Conservation (phyloP, 257 asterid genomes). For the Solanum peruvianum region DNA sequence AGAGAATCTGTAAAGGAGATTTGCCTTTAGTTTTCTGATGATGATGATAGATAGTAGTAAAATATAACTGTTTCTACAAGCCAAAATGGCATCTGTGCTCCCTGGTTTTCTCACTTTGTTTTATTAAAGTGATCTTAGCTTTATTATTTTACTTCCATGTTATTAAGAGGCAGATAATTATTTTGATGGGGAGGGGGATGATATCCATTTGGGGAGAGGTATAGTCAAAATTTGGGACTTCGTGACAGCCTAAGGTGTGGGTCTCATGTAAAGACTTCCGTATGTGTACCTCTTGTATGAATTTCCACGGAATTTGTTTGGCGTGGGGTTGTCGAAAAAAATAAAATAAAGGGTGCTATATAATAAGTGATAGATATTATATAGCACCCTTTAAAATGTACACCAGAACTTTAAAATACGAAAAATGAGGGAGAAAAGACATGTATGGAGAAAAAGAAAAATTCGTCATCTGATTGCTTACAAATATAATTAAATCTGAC, state of each 20-base stretch:
- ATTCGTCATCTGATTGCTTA: background rate
- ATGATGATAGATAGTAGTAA: background rate
- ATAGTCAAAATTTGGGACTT: background rate
- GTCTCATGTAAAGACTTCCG: background rate
- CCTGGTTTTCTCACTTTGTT: background rate
- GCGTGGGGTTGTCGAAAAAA: background rate
- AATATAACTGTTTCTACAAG: background rate
- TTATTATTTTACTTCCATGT: background rate
- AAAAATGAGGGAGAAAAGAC: background rate
- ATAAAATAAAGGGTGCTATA: background rate
- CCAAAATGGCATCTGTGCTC: background rate
- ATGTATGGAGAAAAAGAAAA: background rate
- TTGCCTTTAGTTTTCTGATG: background rate
- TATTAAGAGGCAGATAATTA: background rate
- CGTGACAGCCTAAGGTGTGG: background rate
- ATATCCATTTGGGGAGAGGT: background rate
- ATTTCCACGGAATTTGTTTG: background rate
- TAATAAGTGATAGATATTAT: background rate
- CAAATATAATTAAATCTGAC: background rate
- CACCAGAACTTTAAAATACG: background rate
- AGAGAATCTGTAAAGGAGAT: background rate
- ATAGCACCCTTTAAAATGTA: too few species aligned
- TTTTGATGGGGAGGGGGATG: background rate
- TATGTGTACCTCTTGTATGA: background rate
- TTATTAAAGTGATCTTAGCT: background rate